phyloP scores from a whole-genome alignment of 768 basidiomycete genomes.

The Kwoniella bestiolae region DNA sequence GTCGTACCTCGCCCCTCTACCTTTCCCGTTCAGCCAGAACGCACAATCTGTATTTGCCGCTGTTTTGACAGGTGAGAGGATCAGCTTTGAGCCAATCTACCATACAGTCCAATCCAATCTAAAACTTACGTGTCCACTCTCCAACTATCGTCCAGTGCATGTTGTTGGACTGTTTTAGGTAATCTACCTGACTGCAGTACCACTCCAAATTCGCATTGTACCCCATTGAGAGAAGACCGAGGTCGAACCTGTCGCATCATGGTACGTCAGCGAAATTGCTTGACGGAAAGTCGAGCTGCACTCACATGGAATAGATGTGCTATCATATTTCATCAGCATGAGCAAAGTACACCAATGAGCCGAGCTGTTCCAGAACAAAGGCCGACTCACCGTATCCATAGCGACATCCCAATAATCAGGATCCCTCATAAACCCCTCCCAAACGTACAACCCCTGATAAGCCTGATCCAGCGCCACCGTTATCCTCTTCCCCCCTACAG shows the following conservation, averaged over 20 bases:
- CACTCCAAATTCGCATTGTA: conserved; percentile 48
- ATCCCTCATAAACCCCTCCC: conserved; percentile 50
- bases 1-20: conserved; percentile 70
- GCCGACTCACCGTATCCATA: conserved; percentile 52
- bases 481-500: conserved; percentile 11
- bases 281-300: background rate
- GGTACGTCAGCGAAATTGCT: background rate
- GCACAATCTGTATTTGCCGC: conserved; percentile 63
- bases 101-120: background rate
- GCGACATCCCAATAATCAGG: conserved; percentile 43
- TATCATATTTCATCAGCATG: no score
- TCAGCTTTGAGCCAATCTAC: no score
- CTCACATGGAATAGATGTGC: conserved; percentile 56
- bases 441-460: conserved; percentile 47
- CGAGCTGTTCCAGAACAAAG: no score
- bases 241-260: conserved; percentile 34
- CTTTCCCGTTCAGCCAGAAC: conserved; percentile 79
- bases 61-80: conserved; percentile 6
- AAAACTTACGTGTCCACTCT: conserved; percentile 69
- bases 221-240: conserved; percentile 36
- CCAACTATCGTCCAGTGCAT: conserved; percentile 84
- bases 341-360: no score
- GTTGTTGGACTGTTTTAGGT: conserved; percentile 49
- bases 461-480: conserved; percentile 44
- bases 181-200: conserved; percentile 40